A percentile compares a stretch with the other conserved stretches of the same genome.
These are phyloP conservation scores for Meredithiella fracta DNA, from an alignment of 2,329 filamentous ascomycete genomes.

Conservation along the genomic window DNA sequence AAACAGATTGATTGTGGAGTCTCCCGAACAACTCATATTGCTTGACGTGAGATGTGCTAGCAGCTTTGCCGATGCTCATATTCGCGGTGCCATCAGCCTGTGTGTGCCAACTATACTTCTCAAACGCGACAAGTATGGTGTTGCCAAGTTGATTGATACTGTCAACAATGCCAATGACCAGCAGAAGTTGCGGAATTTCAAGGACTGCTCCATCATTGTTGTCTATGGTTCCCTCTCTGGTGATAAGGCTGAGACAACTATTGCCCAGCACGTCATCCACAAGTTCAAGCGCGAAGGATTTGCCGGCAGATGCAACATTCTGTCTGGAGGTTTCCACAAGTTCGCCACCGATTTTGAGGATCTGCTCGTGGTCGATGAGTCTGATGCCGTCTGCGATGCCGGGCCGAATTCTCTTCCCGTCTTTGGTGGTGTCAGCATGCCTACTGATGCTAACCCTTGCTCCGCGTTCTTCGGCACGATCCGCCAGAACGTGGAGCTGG, in stretches of 20 bases:
- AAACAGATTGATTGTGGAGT: constrained; percentile 35
- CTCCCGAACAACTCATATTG: constrained; percentile 26
- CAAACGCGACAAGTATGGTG: constrained; percentile 78
- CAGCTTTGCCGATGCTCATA: constrained; percentile 59
- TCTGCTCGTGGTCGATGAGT: constrained; percentile 37
- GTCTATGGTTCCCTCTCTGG: constrained; percentile 72
- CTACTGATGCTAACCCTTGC: constrained; percentile 38
- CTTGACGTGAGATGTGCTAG: constrained; percentile 78
- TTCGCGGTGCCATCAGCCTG: constrained; percentile 70
- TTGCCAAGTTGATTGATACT: constrained; percentile 72
- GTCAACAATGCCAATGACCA: constrained; percentile 59
- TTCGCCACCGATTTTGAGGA: constrained; percentile 53
- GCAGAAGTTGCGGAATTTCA: constrained; percentile 61
- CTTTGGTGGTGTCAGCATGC: constrained; percentile 78
- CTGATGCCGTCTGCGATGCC: constrained; percentile 30
- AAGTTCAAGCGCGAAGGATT: constrained; percentile 84
- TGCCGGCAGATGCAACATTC: constrained; percentile 52
- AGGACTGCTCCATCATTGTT: constrained; percentile 55
- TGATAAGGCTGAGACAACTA: constrained; percentile 62
- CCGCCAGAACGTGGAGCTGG: constrained; percentile 86
- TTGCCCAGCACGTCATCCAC: constrained; percentile 74
- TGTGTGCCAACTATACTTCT: constrained; percentile 90
- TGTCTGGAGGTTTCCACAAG: constrained; percentile 65
- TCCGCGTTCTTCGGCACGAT: constrained; percentile 96
- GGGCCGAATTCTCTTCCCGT: constrained; percentile 40